phyloP scores from a whole-genome alignment of 169 alveolate species.

The Plasmodium inui region DNA sequence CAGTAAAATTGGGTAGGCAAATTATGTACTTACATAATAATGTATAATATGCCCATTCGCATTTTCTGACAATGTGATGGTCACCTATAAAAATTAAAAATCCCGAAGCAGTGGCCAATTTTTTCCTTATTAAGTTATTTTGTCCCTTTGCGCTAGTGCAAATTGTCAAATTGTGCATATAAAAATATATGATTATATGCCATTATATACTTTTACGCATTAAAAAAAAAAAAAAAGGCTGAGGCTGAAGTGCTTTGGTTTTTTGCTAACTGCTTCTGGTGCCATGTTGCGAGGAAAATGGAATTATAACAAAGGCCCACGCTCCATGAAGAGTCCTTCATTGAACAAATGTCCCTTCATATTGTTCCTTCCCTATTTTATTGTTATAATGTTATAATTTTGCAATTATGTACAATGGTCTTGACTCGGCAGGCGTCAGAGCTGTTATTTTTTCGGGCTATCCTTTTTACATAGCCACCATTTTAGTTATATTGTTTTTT shows the following conservation, averaged over 20 bases:
- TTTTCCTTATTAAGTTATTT: neutral
- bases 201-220: neutral
- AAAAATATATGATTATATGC: neutral
- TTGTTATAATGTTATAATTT: neutral
- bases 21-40: neutral
- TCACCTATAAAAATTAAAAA: neutral
- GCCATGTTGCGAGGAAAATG: neutral
- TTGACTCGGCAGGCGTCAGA: neutral
- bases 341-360: neutral
- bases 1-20: neutral
- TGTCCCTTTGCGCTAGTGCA: neutral
- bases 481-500: constrained; percentile 1
- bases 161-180: neutral
- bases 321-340: neutral
- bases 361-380: neutral
- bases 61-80: neutral
- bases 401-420: neutral
- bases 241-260: neutral
- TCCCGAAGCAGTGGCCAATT: neutral
- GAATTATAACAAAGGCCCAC: neutral
- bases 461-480: neutral
- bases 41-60: neutral
- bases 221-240: neutral
- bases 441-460: neutral
- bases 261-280: neutral